Conservation (phyloP, 495 filamentous ascomycete species). For the Aspergillus wentii region DNA sequence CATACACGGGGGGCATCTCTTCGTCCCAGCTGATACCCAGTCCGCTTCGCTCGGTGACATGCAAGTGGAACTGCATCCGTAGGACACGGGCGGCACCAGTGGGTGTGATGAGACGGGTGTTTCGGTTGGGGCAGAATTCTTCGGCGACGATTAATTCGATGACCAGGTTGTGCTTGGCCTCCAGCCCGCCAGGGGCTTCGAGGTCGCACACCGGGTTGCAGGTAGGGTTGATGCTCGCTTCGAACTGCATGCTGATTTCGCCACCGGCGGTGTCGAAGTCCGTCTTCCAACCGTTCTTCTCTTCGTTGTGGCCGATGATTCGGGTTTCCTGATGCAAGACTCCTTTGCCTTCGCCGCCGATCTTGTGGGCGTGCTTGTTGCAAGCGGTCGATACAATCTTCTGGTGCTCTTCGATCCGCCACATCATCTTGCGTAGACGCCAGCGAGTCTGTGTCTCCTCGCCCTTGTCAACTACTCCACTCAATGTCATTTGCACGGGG, state of each 20-base stretch:
- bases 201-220: conserved; percentile 72
- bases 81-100: conserved; percentile 89
- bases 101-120: conserved; percentile 67
- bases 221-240: conserved; percentile 58
- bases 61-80: conserved; percentile 82
- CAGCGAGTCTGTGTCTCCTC: conserved; percentile 65
- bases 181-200: conserved; percentile 70
- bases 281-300: conserved; percentile 93
- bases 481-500: conserved; percentile 70
- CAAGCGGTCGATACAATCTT: conserved; percentile 80
- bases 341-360: conserved; percentile 70
- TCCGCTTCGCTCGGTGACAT: conserved; percentile 77
- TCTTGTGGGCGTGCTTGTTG: conserved; percentile 66
- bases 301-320: conserved; percentile 66
- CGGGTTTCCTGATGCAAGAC: conserved; percentile 71
- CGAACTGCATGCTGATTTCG: conserved; percentile 77
- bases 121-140: conserved; percentile 74
- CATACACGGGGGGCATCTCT: conserved; percentile 90
- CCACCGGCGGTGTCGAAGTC: conserved; percentile 71
- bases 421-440: conserved; percentile 84
- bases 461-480: conserved; percentile 68
- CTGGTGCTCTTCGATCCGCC: conserved; percentile 85
- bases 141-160: conserved; percentile 93
- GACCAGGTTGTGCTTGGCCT: conserved; percentile 77
- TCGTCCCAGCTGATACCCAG: conserved; percentile 97